These are phyloP conservation scores for Leptographium flavum DNA, from an alignment of 2,329 filamentous ascomycete genomes.

Conservation along the genomic window DNA sequence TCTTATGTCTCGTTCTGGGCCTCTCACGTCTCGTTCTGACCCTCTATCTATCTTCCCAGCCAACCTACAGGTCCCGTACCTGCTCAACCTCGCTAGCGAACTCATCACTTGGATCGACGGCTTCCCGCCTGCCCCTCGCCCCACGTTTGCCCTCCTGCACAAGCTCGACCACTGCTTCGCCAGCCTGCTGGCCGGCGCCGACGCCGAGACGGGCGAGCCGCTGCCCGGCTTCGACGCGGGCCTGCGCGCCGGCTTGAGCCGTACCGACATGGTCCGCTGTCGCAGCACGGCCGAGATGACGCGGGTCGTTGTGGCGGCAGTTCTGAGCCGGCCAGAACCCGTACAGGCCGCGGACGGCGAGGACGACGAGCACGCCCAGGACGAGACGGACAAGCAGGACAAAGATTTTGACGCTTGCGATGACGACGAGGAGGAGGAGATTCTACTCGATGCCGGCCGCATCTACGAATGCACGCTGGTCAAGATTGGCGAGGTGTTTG, in stretches of 20 bases:
- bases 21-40: neutral
- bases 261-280: conserved; percentile 76
- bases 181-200: conserved; percentile 53
- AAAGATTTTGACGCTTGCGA: conserved; percentile 5
- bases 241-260: conserved; percentile 50
- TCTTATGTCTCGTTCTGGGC: conserved; percentile 12
- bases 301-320: conserved; percentile 54
- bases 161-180: conserved; percentile 80
- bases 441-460: conserved; percentile 56
- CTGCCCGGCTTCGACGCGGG: conserved; percentile 56
- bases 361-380: neutral
- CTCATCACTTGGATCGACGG: conserved; percentile 57
- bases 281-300: conserved; percentile 69
- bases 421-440: conserved; percentile 19
- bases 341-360: conserved; percentile 20
- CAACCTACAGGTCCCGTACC: conserved; percentile 66
- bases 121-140: conserved; percentile 53
- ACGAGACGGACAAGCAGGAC: conserved; percentile 10
- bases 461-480: conserved; percentile 73
- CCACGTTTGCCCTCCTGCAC: conserved; percentile 54
- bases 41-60: conserved; percentile 31
- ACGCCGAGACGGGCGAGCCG: conserved; percentile 47
- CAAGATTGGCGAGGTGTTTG: conserved; percentile 55
- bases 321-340: conserved; percentile 39
- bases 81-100: conserved; percentile 64